phyloP scores from a whole-genome alignment of 2,329 filamentous ascomycete genomes.

The Xylariaceae sp. region DNA sequence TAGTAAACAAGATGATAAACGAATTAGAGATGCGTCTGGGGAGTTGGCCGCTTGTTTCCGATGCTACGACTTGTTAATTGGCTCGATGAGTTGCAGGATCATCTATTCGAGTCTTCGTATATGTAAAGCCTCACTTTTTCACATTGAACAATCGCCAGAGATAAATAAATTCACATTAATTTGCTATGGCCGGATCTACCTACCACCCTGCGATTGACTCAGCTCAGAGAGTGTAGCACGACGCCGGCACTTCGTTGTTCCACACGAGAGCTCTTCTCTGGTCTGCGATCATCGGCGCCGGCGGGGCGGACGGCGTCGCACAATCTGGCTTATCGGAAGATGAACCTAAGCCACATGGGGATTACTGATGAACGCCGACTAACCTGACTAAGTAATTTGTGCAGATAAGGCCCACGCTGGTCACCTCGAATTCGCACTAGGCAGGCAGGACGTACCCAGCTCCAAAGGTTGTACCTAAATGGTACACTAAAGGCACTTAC shows the following conservation, averaged over 20 bases:
- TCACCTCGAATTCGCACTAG: no score
- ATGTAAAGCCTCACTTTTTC: neutral
- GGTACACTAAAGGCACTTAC: no score
- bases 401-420: neutral
- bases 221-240: no score
- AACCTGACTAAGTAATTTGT: neutral
- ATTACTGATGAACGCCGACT: neutral
- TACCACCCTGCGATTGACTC: no score
- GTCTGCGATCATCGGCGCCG: no score
- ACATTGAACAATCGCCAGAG: neutral
- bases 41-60: neutral
- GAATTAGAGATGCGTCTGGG: neutral
- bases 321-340: neutral
- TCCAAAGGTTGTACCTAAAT: no score
- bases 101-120: neutral
- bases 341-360: neutral
- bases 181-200: no score
- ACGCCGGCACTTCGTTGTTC: no score
- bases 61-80: neutral
- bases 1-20: neutral
- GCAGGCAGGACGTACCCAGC: no score
- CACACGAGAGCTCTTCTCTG: no score
- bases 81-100: neutral
- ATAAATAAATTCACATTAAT: neutral
- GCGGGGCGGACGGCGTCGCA: no score